These are phyloP conservation scores for Lomentospora prolificans DNA, from an alignment of 2,329 filamentous ascomycete genomes.

Conservation along the genomic window DNA sequence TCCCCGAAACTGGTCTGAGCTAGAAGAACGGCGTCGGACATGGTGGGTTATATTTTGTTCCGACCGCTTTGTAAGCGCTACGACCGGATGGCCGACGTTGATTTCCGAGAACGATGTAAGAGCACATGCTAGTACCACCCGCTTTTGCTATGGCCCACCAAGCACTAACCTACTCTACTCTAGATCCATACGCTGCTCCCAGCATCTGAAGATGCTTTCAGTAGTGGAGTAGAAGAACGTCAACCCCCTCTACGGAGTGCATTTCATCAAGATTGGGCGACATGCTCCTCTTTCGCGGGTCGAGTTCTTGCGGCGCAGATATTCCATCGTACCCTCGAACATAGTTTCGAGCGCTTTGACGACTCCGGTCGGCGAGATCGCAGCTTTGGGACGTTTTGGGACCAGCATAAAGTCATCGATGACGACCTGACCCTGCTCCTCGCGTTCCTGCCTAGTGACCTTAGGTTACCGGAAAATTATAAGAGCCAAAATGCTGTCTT, in stretches of 20 bases:
- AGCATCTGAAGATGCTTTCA: slow-evolving; percentile 65
- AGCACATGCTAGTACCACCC: too few relatives aligned
- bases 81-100: slow-evolving; percentile 80
- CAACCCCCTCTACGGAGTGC: slow-evolving; percentile 55
- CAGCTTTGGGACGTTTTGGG: slow-evolving; percentile 77
- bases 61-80: slow-evolving; percentile 78
- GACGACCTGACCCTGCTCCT: slow-evolving; percentile 69
- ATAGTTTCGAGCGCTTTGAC: slow-evolving; percentile 63
- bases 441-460: slow-evolving; percentile 64
- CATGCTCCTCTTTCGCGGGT: slow-evolving; percentile 61
- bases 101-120: slow-evolving; percentile 62
- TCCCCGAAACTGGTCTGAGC: slow-evolving; percentile 69
- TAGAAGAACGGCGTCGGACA: slow-evolving; percentile 64
- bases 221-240: slow-evolving; percentile 51
- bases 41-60: slow-evolving; percentile 81
- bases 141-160: background rate
- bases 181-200: slow-evolving; percentile 72
- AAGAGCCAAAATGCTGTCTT: slow-evolving; percentile 67
- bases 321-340: slow-evolving; percentile 72
- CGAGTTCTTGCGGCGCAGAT: slow-evolving; percentile 66
- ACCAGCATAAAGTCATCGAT: slow-evolving; percentile 72
- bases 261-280: slow-evolving; percentile 41
- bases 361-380: slow-evolving; percentile 63
- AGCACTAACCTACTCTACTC: slow-evolving; percentile 11
- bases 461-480: slow-evolving; percentile 61